A percentile compares a stretch with the other conserved stretches of the same genome.
phyloP scores from a whole-genome alignment of 345 rosid genomes.

The Diplotaxis tenuifolia region DNA sequence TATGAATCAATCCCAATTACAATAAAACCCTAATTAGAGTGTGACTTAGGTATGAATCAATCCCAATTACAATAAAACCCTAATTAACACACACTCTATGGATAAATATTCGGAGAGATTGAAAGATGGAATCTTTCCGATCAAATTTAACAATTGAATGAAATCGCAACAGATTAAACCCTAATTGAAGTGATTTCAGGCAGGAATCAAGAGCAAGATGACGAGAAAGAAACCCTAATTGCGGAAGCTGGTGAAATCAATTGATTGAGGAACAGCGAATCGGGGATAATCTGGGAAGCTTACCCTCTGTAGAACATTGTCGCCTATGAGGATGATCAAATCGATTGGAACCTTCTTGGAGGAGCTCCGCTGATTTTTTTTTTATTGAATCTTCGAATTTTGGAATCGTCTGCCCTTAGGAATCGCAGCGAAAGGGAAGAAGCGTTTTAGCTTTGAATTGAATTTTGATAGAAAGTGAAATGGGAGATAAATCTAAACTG shows the following conservation, averaged over 20 bases:
- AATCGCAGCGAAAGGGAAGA: slow-evolving; percentile 13
- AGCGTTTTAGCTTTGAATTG: slow-evolving; percentile 1
- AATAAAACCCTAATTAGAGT: neutral
- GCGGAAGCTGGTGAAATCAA: slow-evolving; percentile 9
- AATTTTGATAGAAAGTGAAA: neutral
- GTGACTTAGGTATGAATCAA: too few species aligned
- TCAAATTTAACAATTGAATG: neutral
- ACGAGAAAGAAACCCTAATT: slow-evolving; percentile 27
- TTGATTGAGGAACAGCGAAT: neutral
- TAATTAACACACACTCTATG: too few species aligned
- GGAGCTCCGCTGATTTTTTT: slow-evolving; percentile 3
- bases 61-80: too few species aligned
- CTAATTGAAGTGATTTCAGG: neutral
- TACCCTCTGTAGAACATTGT: slow-evolving; percentile 42
- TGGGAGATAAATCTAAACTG: neutral
- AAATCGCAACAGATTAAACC: neutral
- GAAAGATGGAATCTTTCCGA: neutral
- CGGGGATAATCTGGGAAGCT: neutral
- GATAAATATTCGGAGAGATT: neutral
- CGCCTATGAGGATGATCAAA: slow-evolving; percentile 10
- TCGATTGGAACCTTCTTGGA: slow-evolving; percentile 15
- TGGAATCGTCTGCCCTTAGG: slow-evolving; percentile 7
- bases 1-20: neutral
- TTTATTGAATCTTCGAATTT: slow-evolving; percentile 11
- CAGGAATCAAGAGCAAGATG: neutral